Evolutionary conservation across 805 yeast species (phyloP).

Genomic region (Metschnikowia rubicola): DNA sequence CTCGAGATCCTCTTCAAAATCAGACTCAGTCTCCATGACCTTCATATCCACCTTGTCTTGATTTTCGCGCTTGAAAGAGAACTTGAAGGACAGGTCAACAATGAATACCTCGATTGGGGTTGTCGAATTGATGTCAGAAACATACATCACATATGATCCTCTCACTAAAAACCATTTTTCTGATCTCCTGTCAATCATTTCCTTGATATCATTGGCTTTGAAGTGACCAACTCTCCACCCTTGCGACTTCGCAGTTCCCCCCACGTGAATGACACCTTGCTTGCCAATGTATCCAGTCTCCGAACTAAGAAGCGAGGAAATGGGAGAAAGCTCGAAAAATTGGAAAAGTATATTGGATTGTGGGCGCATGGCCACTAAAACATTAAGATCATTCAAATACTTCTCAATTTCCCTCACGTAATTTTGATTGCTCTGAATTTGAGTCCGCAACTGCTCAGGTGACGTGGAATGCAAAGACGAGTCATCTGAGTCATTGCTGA

Average conservation of each 20-base stretch:
- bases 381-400: slow-evolving; percentile 62
- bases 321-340: slow-evolving; percentile 86
- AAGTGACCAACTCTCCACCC: slow-evolving; percentile 97
- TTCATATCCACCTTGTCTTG: slow-evolving; percentile 18
- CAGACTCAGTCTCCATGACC: slow-evolving; percentile 39
- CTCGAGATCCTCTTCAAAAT: slow-evolving; percentile 41
- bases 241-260: slow-evolving; percentile 80
- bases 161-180: slow-evolving; percentile 90
- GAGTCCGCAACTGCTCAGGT: slow-evolving; percentile 30
- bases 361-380: slow-evolving; percentile 62
- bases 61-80: slow-evolving; percentile 45
- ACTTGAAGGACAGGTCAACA: slow-evolving; percentile 73
- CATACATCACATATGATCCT: slow-evolving; percentile 79
- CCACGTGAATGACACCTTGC: slow-evolving; percentile 79
- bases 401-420: slow-evolving; percentile 52
- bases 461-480: slow-evolving; percentile 21
- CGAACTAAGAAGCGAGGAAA: slow-evolving; percentile 76
- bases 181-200: slow-evolving; percentile 87
- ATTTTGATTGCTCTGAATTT: slow-evolving; percentile 31
- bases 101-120: slow-evolving; percentile 88
- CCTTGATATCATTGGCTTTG: slow-evolving; percentile 69
- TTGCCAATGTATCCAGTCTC: slow-evolving; percentile 83
- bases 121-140: slow-evolving; percentile 80
- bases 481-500: slow-evolving; percentile 25
- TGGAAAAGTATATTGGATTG: slow-evolving; percentile 81